Evolutionary conservation across 169 alveolate species (phyloP).

Genomic region (Eimeria necatrix): DNA sequence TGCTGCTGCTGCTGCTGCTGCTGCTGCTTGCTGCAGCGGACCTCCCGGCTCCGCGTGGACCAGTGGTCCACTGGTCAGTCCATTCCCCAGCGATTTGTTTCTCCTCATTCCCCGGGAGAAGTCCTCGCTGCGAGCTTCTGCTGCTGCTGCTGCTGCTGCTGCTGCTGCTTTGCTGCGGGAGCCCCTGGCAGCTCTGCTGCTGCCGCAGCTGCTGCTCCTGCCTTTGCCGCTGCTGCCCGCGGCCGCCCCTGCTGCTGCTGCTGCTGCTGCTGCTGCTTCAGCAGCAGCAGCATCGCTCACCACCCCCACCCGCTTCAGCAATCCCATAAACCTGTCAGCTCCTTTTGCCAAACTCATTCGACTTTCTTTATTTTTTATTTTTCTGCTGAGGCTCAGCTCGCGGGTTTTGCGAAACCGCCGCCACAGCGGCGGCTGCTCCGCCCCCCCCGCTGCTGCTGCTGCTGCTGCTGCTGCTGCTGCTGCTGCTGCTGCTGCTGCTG

Average conservation of each 20-base stretch:
- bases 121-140: neutral
- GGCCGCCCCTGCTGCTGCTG: slow-evolving; percentile 9
- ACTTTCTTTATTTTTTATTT: neutral
- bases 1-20: neutral
- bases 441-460: neutral
- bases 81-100: neutral
- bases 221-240: neutral
- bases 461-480: slow-evolving; percentile 11
- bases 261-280: neutral
- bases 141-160: neutral
- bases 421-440: neutral
- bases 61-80: no score
- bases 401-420: neutral
- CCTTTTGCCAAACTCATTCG: neutral
- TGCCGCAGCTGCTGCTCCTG: slow-evolving; percentile 36
- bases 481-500: slow-evolving; percentile 3
- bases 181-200: neutral
- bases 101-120: neutral
- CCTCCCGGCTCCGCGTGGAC: neutral
- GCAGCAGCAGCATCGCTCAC: neutral
- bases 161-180: neutral
- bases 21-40: neutral
- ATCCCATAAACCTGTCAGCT: neutral
- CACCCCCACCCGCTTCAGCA: neutral
- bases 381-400: neutral